phyloP scores from a whole-genome alignment of 148 eudicot genomes.

The Rhododendron molle region DNA sequence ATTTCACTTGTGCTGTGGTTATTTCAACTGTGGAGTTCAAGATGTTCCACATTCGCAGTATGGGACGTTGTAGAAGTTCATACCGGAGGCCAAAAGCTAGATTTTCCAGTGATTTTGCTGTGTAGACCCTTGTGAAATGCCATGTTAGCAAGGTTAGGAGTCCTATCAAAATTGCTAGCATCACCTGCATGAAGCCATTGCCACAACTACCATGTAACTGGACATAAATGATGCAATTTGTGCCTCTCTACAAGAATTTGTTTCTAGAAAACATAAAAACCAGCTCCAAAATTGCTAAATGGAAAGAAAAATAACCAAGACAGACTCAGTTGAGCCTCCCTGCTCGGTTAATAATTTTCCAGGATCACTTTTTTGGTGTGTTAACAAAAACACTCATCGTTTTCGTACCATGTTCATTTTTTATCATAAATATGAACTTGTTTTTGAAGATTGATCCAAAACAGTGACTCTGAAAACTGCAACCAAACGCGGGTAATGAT shows the following conservation, averaged over 20 bases:
- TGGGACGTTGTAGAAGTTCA: constrained; percentile 86
- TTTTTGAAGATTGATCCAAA: background rate
- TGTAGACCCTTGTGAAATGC: constrained; percentile 90
- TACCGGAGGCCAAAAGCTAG: constrained; percentile 82
- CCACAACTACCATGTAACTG: background rate
- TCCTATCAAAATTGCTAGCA: constrained; percentile 91
- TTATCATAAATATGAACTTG: background rate
- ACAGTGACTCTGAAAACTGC: background rate
- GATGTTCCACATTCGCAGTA: constrained; percentile 90
- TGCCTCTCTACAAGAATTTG: background rate
- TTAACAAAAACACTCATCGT: background rate
- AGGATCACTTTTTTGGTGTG: background rate
- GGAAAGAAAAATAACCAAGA: background rate
- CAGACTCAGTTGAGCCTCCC: background rate
- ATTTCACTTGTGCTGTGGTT: constrained; percentile 85
- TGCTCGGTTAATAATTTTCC: background rate
- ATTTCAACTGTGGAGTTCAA: constrained; percentile 82
- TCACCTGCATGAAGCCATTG: constrained; percentile 48
- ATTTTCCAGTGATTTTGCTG: constrained; percentile 69
- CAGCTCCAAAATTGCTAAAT: background rate
- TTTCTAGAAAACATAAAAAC: background rate
- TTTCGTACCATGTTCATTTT: background rate
- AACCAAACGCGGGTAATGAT: background rate
- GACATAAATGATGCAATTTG: background rate
- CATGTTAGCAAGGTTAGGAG: constrained; percentile 87